These are phyloP conservation scores for Neurospora sp. DNA, from an alignment of 495 filamentous ascomycete species.

Conservation along the genomic window DNA sequence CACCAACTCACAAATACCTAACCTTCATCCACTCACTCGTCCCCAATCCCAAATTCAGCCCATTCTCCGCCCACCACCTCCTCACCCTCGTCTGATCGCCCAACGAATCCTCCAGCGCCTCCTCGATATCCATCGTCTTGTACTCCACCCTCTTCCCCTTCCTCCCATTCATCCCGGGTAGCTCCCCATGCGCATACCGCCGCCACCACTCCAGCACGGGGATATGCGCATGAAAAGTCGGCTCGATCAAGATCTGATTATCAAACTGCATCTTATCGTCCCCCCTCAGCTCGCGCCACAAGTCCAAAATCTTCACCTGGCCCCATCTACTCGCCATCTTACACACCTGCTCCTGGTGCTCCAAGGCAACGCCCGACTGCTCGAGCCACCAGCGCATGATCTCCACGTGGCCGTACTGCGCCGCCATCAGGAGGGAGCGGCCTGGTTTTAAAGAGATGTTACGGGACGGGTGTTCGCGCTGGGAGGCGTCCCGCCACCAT, in stretches of 20 bases:
- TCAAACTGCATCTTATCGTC: conserved; percentile 79
- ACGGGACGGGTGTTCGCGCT: conserved; percentile 20
- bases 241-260: conserved; percentile 75
- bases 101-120: conserved; percentile 78
- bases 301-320: conserved; percentile 73
- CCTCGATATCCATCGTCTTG: conserved; percentile 91
- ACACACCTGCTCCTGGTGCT: conserved; percentile 65
- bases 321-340: conserved; percentile 77
- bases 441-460: conserved; percentile 56
- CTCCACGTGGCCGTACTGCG: conserved; percentile 61
- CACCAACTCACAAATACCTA: conserved; percentile 22
- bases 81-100: conserved; percentile 61
- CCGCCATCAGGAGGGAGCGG: conserved; percentile 68
- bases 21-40: conserved; percentile 90
- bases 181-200: conserved; percentile 49
- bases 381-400: conserved; percentile 73
- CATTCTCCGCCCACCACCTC: conserved; percentile 85
- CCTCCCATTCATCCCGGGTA: conserved; percentile 31
- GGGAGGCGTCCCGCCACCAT: conserved; percentile 72
- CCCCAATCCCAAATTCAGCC: conserved; percentile 73
- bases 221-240: conserved; percentile 78
- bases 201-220: conserved; percentile 91
- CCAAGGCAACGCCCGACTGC: conserved; percentile 28
- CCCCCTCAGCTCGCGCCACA: conserved; percentile 70
- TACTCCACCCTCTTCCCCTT: conserved; percentile 61